Conservation (phyloP, 805 yeast genomes). For the Alloascoidea hylecoeti region DNA sequence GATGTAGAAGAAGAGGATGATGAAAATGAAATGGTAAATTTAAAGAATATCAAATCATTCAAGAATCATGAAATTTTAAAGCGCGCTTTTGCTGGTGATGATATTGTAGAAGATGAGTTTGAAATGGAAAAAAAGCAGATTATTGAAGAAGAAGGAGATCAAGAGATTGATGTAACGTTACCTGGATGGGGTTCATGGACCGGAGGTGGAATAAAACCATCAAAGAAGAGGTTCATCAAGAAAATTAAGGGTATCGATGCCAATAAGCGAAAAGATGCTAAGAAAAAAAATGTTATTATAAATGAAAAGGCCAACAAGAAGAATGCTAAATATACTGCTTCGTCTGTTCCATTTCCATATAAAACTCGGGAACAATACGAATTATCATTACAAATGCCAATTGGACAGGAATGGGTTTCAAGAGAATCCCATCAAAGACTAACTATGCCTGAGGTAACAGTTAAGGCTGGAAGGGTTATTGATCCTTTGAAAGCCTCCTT, state of each 20-base stretch:
- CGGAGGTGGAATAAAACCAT: conserved; percentile 40
- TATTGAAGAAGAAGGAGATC: conserved; percentile 69
- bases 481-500: conserved; percentile 88
- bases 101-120: conserved; percentile 68
- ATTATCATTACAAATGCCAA: conserved; percentile 85
- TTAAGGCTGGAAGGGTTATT: conserved; percentile 79
- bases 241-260: conserved; percentile 64
- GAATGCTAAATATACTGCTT: conserved; percentile 72
- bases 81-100: conserved; percentile 96
- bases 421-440: conserved; percentile 75
- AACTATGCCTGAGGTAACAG: conserved; percentile 78
- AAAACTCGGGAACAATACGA: conserved; percentile 93
- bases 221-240: conserved; percentile 50
- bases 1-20: conserved; percentile 34
- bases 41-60: conserved; percentile 41
- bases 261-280: conserved; percentile 67
- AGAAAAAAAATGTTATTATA: conserved; percentile 69
- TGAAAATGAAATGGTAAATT: conserved; percentile 12
- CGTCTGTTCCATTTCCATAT: conserved; percentile 89
- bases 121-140: conserved; percentile 58
- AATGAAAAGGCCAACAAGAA: conserved; percentile 81
- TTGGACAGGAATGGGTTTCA: conserved; percentile 94
- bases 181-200: conserved; percentile 99
- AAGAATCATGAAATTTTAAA: conserved; percentile 71
- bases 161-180: conserved; percentile 69